These are phyloP conservation scores for Cordyceps cateniannulata DNA, from an alignment of 2,329 filamentous ascomycete genomes.

Conservation along the genomic window DNA sequence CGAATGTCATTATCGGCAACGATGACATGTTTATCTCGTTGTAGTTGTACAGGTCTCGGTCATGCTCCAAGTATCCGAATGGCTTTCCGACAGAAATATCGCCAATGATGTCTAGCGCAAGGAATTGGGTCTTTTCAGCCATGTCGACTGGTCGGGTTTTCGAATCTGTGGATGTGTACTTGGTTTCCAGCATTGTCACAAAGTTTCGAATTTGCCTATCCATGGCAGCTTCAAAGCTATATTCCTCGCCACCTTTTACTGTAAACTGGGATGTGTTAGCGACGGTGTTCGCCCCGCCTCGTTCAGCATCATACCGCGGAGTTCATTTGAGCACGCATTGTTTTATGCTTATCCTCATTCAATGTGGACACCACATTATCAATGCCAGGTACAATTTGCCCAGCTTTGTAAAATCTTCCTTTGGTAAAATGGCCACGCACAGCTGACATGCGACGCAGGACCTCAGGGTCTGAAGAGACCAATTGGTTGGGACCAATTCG, in stretches of 20 bases:
- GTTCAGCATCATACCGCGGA: constrained; percentile 29
- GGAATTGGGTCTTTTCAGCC: constrained; percentile 43
- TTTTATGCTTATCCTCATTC: constrained; percentile 35
- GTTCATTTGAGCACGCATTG: constrained; percentile 37
- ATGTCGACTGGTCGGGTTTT: constrained; percentile 38
- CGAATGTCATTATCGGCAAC: constrained; percentile 29
- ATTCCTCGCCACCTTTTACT: constrained; percentile 41
- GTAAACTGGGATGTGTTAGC: constrained; percentile 35
- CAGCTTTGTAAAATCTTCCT: constrained; percentile 39
- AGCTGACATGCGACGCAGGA: constrained; percentile 30
- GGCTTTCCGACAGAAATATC: constrained; percentile 45
- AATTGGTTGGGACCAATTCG: constrained; percentile 38
- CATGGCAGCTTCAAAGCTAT: constrained; percentile 33
- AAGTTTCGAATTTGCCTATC: constrained; percentile 33
- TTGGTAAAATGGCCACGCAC: constrained; percentile 32
- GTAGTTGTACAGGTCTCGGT: constrained; percentile 41
- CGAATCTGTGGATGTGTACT: constrained; percentile 36
- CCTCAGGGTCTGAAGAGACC: constrained; percentile 31
- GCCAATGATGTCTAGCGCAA: constrained; percentile 48
- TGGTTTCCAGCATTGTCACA: constrained; percentile 38
- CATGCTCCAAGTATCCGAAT: constrained; percentile 44
- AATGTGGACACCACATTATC: constrained; percentile 47
- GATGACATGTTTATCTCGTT: constrained; percentile 37
- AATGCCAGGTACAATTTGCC: constrained; percentile 45
- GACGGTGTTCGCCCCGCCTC: neutral